A percentile compares a stretch with the other conserved stretches of the same genome.
Evolutionary conservation across 371 early-diverging fungal species (phyloP).

Genomic region (Mortierella sp.): DNA sequence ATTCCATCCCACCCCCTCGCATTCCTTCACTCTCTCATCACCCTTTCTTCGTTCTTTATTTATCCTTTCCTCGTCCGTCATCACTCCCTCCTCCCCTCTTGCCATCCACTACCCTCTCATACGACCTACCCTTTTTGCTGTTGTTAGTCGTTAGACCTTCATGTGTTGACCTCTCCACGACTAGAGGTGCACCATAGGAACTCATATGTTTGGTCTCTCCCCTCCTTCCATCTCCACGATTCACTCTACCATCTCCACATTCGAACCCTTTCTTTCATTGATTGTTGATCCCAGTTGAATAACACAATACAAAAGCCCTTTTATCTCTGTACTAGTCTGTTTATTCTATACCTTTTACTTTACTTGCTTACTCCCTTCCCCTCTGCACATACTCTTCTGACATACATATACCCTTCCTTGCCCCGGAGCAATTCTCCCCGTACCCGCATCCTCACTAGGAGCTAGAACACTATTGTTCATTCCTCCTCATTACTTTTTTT

Average conservation of each 20-base stretch:
- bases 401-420: neutral
- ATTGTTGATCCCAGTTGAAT: slow-evolving; percentile 3
- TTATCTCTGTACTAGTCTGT: neutral
- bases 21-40: neutral
- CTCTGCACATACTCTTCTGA: neutral
- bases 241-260: slow-evolving; percentile 4
- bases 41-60: neutral
- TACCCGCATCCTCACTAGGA: neutral
- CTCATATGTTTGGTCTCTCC: slow-evolving; percentile 34
- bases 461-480: neutral
- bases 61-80: neutral
- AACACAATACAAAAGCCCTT: neutral
- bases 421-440: neutral
- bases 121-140: neutral
- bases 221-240: neutral
- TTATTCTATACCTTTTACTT: neutral
- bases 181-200: slow-evolving; percentile 42
- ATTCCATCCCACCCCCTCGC: neutral
- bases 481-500: neutral
- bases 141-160: slow-evolving; percentile 36
- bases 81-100: neutral
- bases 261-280: neutral
- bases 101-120: neutral
- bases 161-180: slow-evolving; percentile 47
- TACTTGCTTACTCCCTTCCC: neutral